phyloP scores from a whole-genome alignment of 805 yeast species.

The Ogataea ramenticola region DNA sequence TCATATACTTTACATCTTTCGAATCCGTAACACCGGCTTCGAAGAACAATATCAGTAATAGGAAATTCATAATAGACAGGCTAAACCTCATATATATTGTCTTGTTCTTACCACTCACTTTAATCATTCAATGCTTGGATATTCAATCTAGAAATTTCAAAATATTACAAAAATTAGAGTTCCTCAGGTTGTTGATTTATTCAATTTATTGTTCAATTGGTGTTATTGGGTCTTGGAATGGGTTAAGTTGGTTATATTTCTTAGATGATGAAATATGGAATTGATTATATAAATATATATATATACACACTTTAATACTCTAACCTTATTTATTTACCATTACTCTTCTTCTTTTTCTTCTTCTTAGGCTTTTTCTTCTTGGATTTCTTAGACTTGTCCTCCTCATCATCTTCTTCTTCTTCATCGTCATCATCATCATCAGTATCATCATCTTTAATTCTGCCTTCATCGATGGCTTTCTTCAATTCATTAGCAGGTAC shows the following conservation, averaged over 20 bases:
- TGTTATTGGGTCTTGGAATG: slow-evolving; percentile 78
- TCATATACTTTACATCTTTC: slow-evolving; percentile 65
- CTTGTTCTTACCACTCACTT: slow-evolving; percentile 60
- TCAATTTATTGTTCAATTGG: slow-evolving; percentile 87
- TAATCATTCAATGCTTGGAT: slow-evolving; percentile 36
- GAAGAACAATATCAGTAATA: slow-evolving; percentile 28
- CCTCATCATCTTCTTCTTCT: neutral
- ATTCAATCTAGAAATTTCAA: slow-evolving; percentile 48
- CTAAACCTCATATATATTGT: slow-evolving; percentile 58
- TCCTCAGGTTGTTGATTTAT: slow-evolving; percentile 70
- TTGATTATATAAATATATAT: neutral
- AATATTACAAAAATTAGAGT: slow-evolving; percentile 55
- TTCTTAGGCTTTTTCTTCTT: slow-evolving; percentile 2
- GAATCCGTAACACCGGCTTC: slow-evolving; percentile 53
- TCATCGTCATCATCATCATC: neutral
- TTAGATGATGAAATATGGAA: slow-evolving; percentile 71
- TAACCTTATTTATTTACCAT: neutral
- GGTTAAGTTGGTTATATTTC: slow-evolving; percentile 82
- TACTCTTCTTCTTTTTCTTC: neutral
- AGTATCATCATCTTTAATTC: neutral
- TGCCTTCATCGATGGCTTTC: too few relatives aligned
- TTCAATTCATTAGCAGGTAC: too few relatives aligned
- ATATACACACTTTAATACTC: too few relatives aligned
- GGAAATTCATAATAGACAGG: slow-evolving; percentile 61
- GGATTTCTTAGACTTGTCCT: neutral